Evolutionary conservation across 1,139 yeast species (phyloP).

Genomic region (Blastobotrys persicus): DNA sequence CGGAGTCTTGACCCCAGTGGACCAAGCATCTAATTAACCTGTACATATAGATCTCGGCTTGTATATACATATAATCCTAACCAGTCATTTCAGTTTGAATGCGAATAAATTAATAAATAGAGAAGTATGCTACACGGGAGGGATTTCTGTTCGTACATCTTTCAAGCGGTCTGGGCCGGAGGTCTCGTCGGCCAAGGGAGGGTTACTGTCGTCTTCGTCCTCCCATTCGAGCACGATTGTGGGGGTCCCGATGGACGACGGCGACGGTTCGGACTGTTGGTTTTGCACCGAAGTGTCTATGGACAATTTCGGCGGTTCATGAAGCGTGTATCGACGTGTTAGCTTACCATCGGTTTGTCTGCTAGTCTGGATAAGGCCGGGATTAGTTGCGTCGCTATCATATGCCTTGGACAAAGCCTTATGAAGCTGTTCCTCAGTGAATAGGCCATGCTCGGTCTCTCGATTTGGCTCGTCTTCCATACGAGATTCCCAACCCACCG

Average conservation of each 20-base stretch:
- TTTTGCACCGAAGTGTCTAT: conserved; percentile 6
- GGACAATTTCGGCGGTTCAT: conserved; percentile 17
- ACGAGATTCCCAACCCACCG: conserved; percentile 41
- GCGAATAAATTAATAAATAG: conserved; percentile 10
- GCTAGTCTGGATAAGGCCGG: conserved; percentile 1
- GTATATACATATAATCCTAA: background rate
- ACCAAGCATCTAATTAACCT: background rate
- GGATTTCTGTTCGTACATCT: conserved; percentile 26
- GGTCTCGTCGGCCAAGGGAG: conserved; percentile 13
- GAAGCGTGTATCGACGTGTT: conserved; percentile 28
- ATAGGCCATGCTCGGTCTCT: conserved; percentile 20
- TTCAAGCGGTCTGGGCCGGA: conserved; percentile 2
- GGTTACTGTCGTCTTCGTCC: conserved; percentile 29
- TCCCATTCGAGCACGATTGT: conserved; percentile 35
- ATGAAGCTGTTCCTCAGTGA: conserved; percentile 20
- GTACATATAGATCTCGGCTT: conserved; percentile 6
- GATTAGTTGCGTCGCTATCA: background rate
- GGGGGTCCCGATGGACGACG: conserved; percentile 23
- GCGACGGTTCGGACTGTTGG: conserved; percentile 5
- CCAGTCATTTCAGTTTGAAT: too few species aligned
- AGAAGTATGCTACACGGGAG: conserved; percentile 19
- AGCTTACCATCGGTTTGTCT: conserved; percentile 12
- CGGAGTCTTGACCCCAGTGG: conserved; percentile 30
- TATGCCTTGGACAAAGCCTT: conserved; percentile 19
- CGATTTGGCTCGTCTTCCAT: conserved; percentile 42